phyloP scores from a whole-genome alignment of 108 stramenopile species.

The Cyclotella kingstonii region DNA sequence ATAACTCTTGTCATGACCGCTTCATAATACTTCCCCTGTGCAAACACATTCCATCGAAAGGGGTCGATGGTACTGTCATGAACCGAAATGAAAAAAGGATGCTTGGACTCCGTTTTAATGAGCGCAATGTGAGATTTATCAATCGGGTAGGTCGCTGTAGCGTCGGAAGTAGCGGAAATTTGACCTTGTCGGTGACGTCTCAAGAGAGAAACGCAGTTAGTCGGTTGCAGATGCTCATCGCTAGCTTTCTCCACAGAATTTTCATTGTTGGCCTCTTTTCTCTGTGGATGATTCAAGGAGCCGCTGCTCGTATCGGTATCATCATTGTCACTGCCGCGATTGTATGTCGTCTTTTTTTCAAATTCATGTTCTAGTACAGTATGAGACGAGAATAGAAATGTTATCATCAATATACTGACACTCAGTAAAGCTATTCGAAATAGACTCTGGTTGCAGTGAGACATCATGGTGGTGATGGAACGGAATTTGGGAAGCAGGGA shows the following conservation, averaged over 20 bases:
- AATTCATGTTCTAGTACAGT: too few species aligned
- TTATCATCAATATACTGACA: too few species aligned
- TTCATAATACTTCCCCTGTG: slow-evolving; percentile 54
- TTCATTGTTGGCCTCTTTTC: too few species aligned
- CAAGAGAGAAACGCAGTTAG: slow-evolving; percentile 9
- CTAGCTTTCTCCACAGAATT: neutral
- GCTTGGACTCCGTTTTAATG: slow-evolving; percentile 5
- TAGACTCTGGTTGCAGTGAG: too few species aligned
- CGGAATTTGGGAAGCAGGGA: too few species aligned
- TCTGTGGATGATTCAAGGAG: too few species aligned
- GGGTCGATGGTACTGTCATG: slow-evolving; percentile 26
- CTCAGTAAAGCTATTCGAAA: too few species aligned
- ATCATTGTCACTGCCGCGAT: too few species aligned
- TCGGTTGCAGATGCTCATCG: slow-evolving; percentile 11
- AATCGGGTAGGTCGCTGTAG: slow-evolving; percentile 9
- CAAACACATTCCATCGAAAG: slow-evolving; percentile 34
- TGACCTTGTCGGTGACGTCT: slow-evolving; percentile 6
- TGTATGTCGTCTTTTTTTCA: too few species aligned
- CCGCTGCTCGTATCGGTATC: too few species aligned
- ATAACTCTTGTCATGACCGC: slow-evolving; percentile 22
- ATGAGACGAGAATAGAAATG: too few species aligned
- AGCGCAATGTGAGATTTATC: slow-evolving; percentile 29
- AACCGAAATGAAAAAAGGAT: slow-evolving; percentile 30
- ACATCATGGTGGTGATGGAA: too few species aligned
- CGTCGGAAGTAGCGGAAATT: slow-evolving; percentile 14